phyloP scores from a whole-genome alignment of 1,139 yeast species.

The Martiniozyma asiatica region DNA sequence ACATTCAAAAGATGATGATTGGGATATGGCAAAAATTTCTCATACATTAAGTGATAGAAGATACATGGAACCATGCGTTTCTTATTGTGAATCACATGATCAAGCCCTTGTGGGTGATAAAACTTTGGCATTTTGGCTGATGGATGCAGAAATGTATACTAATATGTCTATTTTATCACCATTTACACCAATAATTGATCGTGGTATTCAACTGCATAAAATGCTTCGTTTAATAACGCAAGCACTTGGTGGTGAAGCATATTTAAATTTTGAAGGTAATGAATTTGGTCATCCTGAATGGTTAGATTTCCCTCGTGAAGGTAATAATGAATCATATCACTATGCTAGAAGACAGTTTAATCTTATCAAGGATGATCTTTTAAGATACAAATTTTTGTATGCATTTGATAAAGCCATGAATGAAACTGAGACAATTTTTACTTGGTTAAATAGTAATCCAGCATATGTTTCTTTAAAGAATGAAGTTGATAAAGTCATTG shows the following conservation, averaged over 20 bases:
- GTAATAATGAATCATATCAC: slow-evolving; percentile 79
- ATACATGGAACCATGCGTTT: slow-evolving; percentile 78
- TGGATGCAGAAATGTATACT: slow-evolving; percentile 98
- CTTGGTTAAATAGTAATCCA: slow-evolving; percentile 56
- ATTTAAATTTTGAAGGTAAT: slow-evolving; percentile 91
- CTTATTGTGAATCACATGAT: slow-evolving; percentile 93
- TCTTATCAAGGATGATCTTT: slow-evolving; percentile 62
- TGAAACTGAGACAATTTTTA: slow-evolving; percentile 52
- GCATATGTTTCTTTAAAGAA: slow-evolving; percentile 84
- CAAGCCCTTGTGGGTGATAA: slow-evolving; percentile 97
- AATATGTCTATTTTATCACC: slow-evolving; percentile 75
- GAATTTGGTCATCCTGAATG: slow-evolving; percentile 99
- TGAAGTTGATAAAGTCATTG: slow-evolving; percentile 79
- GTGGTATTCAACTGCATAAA: slow-evolving; percentile 86
- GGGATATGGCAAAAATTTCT: slow-evolving; percentile 79
- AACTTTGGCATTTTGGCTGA: slow-evolving; percentile 92
- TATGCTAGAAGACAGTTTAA: slow-evolving; percentile 94
- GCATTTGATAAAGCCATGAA: slow-evolving; percentile 81
- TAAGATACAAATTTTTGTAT: slow-evolving; percentile 69
- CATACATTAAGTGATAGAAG: slow-evolving; percentile 82
- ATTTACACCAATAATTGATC: slow-evolving; percentile 65
- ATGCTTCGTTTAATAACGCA: slow-evolving; percentile 80
- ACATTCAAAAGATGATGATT: slow-evolving; percentile 74
- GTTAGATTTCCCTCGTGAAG: slow-evolving; percentile 92
- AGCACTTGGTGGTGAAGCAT: slow-evolving; percentile 90